phyloP scores from a whole-genome alignment of 805 yeast species.

The Cyberlindnera samutprakarnensis region DNA sequence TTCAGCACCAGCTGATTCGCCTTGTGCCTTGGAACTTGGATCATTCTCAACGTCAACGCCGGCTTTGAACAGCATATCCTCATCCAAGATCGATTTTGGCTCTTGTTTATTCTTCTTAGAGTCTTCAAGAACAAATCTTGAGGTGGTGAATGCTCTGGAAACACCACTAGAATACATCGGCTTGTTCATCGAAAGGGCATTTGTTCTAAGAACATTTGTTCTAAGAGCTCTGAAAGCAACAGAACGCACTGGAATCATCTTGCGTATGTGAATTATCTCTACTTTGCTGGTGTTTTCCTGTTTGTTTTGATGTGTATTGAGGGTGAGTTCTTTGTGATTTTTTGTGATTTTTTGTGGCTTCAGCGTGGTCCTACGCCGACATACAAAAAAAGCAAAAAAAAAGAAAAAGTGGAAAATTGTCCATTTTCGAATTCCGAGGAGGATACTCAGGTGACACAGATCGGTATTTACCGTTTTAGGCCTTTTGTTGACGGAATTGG shows the following conservation, averaged over 20 bases:
- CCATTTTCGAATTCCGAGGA: background rate
- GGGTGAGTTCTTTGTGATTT: too few species aligned
- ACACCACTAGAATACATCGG: constrained; percentile 1
- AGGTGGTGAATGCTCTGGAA: constrained; percentile 9
- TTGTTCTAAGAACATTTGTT: too few species aligned
- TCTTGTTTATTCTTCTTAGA: too few species aligned
- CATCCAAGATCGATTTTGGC: constrained; percentile 65
- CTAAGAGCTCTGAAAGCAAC: background rate
- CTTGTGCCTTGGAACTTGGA: constrained; percentile 7
- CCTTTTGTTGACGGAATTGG: too few species aligned
- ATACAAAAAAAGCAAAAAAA: background rate
- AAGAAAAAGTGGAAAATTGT: background rate
- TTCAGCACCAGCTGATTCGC: constrained; percentile 3
- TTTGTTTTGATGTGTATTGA: too few species aligned
- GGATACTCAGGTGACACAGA: background rate
- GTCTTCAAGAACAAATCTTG: constrained; percentile 15
- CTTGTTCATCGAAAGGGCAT: background rate
- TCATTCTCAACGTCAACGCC: constrained; percentile 58
- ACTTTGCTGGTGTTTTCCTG: too few species aligned
- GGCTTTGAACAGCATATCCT: constrained; percentile 75
- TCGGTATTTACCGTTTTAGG: constrained; percentile 9
- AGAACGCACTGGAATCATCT: constrained; percentile 2
- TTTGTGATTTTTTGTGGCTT: too few species aligned
- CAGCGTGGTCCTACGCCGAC: too few species aligned
- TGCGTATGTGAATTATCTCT: background rate